These are phyloP conservation scores for Solanum aculeatissimum DNA, from an alignment of 305 asterid species.

Conservation along the genomic window DNA sequence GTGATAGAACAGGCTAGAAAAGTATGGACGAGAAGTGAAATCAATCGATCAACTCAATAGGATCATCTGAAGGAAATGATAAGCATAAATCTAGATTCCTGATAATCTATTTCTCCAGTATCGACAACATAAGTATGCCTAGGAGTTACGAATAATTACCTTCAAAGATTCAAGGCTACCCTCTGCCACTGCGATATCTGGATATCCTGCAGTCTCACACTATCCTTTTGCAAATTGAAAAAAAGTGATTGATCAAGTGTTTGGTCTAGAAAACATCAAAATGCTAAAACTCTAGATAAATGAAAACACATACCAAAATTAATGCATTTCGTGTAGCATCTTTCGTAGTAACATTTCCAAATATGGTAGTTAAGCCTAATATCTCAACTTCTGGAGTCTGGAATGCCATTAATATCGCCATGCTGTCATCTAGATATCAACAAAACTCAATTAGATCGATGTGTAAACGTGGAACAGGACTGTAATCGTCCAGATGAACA, in stretches of 20 bases:
- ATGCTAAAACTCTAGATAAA: background rate
- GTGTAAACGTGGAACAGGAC: background rate
- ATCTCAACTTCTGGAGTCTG: slow-evolving; percentile 71
- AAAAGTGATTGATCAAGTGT: background rate
- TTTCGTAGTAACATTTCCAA: slow-evolving; percentile 78
- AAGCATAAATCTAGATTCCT: background rate
- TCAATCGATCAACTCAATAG: background rate
- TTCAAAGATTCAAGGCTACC: slow-evolving; percentile 33
- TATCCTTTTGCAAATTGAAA: slow-evolving; percentile 4
- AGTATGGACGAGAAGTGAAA: background rate
- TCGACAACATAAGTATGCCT: background rate
- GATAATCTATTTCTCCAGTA: background rate
- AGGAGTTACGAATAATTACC: slow-evolving; percentile 8
- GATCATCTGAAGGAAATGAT: background rate
- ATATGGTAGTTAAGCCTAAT: slow-evolving; percentile 77
- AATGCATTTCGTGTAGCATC: slow-evolving; percentile 80
- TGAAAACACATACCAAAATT: slow-evolving; percentile 48
- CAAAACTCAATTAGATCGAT: background rate
- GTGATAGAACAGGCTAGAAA: background rate
- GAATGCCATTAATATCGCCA: slow-evolving; percentile 91
- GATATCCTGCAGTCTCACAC: slow-evolving; percentile 41
- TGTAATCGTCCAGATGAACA: background rate
- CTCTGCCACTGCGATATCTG: slow-evolving; percentile 32
- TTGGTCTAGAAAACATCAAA: background rate
- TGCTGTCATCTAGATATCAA: slow-evolving; percentile 61